A percentile compares a stretch with the other conserved stretches of the same genome.
Evolutionary conservation across 2,329 filamentous ascomycete species (phyloP).

Genomic region (Metarhizium brunneum): DNA sequence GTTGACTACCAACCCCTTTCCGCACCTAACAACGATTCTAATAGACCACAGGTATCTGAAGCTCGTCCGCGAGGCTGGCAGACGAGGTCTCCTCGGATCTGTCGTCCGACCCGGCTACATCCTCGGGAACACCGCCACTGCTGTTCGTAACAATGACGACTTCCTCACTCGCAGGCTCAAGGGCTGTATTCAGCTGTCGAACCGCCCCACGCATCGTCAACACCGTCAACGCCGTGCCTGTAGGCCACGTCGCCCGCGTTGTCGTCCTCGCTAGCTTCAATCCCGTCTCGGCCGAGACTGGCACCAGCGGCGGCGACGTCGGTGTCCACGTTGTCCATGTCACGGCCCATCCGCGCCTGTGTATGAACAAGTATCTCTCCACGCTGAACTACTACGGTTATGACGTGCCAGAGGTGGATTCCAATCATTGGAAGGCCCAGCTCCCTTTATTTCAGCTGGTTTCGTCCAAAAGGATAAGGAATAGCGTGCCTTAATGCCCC

Average conservation of each 20-base stretch:
- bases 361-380: conserved; percentile 50
- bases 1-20: not conserved
- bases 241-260: conserved; percentile 72
- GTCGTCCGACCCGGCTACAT: conserved; percentile 83
- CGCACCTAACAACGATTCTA: not conserved
- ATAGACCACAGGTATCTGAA: conserved; percentile 27
- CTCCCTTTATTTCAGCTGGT: conserved; percentile 18
- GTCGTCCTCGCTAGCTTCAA: conserved; percentile 65
- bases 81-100: conserved; percentile 63
- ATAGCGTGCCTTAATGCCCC: conserved; percentile 38
- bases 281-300: conserved; percentile 31
- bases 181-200: conserved; percentile 73
- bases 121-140: conserved; percentile 60
- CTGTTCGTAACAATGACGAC: conserved; percentile 74
- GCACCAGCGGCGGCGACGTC: not conserved
- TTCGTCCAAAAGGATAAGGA: conserved; percentile 16
- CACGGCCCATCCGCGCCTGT: conserved; percentile 60
- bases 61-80: conserved; percentile 69
- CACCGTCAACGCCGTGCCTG: conserved; percentile 82
- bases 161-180: conserved; percentile 83
- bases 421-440: conserved; percentile 29
- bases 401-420: conserved; percentile 67
- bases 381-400: conserved; percentile 61
- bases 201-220: conserved; percentile 68
- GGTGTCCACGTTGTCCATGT: conserved; percentile 60